Evolutionary conservation across 1,284 basidiomycete genomes (phyloP).

Genomic region (Apiotrichum veenhuisii): DNA sequence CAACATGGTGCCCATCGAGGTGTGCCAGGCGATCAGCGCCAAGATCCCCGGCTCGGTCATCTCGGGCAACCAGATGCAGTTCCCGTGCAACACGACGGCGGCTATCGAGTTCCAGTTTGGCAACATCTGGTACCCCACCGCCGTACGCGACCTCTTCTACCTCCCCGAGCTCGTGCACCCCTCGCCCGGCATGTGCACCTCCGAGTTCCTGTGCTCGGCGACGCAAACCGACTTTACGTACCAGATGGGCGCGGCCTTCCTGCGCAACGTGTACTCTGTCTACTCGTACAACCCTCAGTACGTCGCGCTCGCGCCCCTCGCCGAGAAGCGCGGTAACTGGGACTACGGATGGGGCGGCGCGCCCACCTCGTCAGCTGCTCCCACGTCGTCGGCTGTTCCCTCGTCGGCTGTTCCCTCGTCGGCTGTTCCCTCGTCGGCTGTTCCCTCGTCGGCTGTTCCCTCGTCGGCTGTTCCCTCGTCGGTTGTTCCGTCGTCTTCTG

Average conservation of each 20-base stretch:
- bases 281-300: conserved; percentile 51
- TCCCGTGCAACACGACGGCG: conserved; percentile 66
- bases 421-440: too few species aligned
- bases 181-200: not conserved
- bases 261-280: conserved; percentile 60
- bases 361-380: not conserved
- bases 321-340: conserved; percentile 5
- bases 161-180: not conserved
- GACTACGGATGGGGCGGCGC: not conserved
- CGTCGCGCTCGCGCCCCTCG: conserved; percentile 51
- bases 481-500: too few species aligned
- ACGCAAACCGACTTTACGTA: not conserved
- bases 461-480: too few species aligned
- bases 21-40: conserved; percentile 63
- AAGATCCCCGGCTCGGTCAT: conserved; percentile 69
- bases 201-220: not conserved
- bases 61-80: conserved; percentile 50
- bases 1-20: conserved; percentile 67
- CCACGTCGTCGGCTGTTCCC: not conserved
- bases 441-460: too few species aligned
- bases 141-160: conserved; percentile 63
- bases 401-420: not conserved
- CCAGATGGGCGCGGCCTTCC: conserved; percentile 73
- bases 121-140: conserved; percentile 60
- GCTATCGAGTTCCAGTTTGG: conserved; percentile 68